Base-by-base conservation (phyloP, 2,329 filamentous ascomycete genomes). In the Fusarium continuum region DNA sequence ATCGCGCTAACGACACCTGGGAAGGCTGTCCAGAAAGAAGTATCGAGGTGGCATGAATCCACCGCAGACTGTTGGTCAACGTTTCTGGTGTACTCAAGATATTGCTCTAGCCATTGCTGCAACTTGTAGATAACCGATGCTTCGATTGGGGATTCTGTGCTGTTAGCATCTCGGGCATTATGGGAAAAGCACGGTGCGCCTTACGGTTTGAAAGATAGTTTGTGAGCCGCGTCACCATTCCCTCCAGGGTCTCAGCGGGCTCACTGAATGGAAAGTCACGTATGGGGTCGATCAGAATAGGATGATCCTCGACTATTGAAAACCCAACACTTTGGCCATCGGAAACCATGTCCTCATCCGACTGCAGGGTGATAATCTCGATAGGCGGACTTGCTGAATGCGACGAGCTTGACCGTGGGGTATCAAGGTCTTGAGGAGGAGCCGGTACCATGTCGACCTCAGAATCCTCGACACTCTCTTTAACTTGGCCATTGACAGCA, bases 21-120 rank as follows among this genome's bases (percentile, higher is more conserved):
- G 22, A 88, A 76, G 4, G 71, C 59, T 26, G 72, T 63, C 86
- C 86, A 89, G 62, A 88, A 83, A 4, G 75, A 68, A 28, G 71
- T 76, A 54, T 86, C 75, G 26, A 76, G 74, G 14, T 72, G 73
- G 51, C 79, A 82, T 3, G 80, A 79, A 22, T 80, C 75, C n/a
- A 79, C 70, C 6, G 80, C 75, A 4, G 69, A 66, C 10, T 75
- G 70, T 20, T 73, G 68, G 4, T 77, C 67, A 16, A 75, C 74
- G 17, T 68, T 65, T 28, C 67, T 70, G 29, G 78, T 76, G 63
- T 78, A 82, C 19, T 59, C 61, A 19, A 87, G 64, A 69, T 82
- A 86, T 14, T 71, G 73, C 8, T 79, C 76, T 20, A 87, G 77
- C 85, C 85, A 89, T 6, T 74, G 72, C 16, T 78, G 74, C 13